A percentile compares a stretch with the other conserved stretches of the same genome.
Evolutionary conservation across 352 stramenopile genomes (phyloP).

Genomic region (Phytophthora sp.): DNA sequence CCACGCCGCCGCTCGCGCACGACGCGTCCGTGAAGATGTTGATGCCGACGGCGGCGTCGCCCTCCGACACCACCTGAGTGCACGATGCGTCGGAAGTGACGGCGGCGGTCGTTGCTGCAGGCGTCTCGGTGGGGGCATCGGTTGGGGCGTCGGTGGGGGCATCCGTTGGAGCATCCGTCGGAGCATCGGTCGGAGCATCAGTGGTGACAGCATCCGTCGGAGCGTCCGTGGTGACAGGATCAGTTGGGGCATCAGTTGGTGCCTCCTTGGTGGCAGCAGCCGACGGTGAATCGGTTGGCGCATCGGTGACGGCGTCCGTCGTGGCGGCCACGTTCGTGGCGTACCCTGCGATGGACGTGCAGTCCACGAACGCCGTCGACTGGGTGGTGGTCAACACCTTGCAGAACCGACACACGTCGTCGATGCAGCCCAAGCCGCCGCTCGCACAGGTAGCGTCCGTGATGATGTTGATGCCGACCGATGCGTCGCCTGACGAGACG

Average conservation of each 20-base stretch:
- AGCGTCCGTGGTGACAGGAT: neutral
- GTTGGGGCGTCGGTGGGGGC: neutral
- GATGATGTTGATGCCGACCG: slow-evolving; percentile 33
- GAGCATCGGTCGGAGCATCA: neutral
- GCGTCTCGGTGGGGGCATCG: neutral
- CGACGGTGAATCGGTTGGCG: neutral
- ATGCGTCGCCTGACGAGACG: slow-evolving; percentile 26
- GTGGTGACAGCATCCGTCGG: neutral
- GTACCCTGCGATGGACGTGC: slow-evolving; percentile 15
- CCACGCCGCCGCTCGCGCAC: too few species aligned
- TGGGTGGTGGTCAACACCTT: slow-evolving; percentile 16
- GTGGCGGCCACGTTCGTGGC: neutral
- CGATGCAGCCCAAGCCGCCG: slow-evolving; percentile 27
- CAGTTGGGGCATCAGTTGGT: neutral
- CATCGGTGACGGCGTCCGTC: neutral
- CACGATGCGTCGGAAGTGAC: neutral
- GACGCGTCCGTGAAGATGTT: too few species aligned
- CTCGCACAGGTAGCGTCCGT: slow-evolving; percentile 29
- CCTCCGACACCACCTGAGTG: too few species aligned
- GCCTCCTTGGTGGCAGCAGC: neutral
- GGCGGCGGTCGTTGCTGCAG: neutral
- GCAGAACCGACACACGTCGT: slow-evolving; percentile 48
- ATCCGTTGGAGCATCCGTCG: neutral
- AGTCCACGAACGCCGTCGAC: slow-evolving; percentile 17
- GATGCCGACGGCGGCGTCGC: too few species aligned